phyloP scores from a whole-genome alignment of 129 eudicot species.

The sunflower (Helianthus annuus) region DNA sequence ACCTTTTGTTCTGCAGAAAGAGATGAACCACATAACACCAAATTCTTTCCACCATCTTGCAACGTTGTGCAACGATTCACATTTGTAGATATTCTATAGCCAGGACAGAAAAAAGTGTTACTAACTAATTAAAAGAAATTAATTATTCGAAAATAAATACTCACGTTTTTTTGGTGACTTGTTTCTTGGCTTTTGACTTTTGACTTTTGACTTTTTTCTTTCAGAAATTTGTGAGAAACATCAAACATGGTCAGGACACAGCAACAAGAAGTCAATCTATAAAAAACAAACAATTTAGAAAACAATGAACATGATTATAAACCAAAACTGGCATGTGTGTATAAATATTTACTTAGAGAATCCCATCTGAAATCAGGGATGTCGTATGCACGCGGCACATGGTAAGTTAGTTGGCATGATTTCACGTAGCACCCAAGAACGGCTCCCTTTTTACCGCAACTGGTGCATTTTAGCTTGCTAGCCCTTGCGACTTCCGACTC shows the following conservation, averaged over 20 bases:
- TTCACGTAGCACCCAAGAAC: constrained; percentile 80
- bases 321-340: not conserved
- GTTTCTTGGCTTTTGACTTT: constrained; percentile 43
- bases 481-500: constrained; percentile 79
- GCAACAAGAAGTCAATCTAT: constrained; percentile 59
- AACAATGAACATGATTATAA: not conserved
- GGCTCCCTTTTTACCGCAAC: constrained; percentile 84
- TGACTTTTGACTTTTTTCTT: constrained; percentile 29
- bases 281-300: constrained; percentile 12
- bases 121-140: too few relatives aligned
- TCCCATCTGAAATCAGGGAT: constrained; percentile 81
- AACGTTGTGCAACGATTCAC: too few relatives aligned
- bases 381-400: constrained; percentile 78
- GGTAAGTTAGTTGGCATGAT: constrained; percentile 67
- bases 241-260: constrained; percentile 57
- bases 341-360: constrained; percentile 46
- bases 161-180: not conserved
- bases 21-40: too few relatives aligned
- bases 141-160: too few relatives aligned
- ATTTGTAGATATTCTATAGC: too few relatives aligned
- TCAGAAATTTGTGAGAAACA: constrained; percentile 56
- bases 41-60: too few relatives aligned
- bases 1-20: too few relatives aligned
- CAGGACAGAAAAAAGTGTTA: too few relatives aligned
- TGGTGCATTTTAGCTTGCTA: constrained; percentile 71